A percentile compares a stretch with the other conserved stretches of the same genome.
Conservation (phyloP, 2,329 filamentous ascomycete species). For the Anthostomella pinea region DNA sequence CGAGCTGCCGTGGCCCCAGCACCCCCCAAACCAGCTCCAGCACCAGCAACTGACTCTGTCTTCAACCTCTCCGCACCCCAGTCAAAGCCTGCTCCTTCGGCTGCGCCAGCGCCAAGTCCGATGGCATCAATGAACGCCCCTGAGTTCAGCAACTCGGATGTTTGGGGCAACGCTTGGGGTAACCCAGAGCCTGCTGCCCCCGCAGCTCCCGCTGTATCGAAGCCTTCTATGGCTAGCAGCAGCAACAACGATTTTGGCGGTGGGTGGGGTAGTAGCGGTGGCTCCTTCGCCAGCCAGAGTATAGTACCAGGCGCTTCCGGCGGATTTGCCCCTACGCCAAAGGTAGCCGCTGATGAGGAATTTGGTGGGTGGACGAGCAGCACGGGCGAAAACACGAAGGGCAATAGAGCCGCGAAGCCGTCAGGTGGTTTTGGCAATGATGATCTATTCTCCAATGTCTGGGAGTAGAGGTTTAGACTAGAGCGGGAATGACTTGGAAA, state of each 20-base stretch:
- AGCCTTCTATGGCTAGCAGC: constrained; percentile 43
- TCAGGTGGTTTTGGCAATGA: constrained; percentile 65
- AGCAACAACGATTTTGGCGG: constrained; percentile 59
- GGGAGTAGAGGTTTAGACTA: constrained; percentile 56
- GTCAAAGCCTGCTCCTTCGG: constrained; percentile 43
- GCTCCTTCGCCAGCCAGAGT: constrained; percentile 55
- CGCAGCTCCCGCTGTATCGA: constrained; percentile 38
- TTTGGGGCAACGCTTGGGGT: constrained; percentile 90
- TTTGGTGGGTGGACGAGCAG: constrained; percentile 93
- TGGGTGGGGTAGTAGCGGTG: constrained; percentile 47
- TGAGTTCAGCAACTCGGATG: constrained; percentile 57
- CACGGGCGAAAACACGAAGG: constrained; percentile 43
- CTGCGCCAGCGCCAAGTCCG: constrained; percentile 36
- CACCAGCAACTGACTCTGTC: constrained; percentile 57
- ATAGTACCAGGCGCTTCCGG: constrained; percentile 62
- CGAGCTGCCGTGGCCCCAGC: constrained; percentile 47
- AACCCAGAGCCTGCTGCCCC: constrained; percentile 54
- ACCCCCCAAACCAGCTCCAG: constrained; percentile 39
- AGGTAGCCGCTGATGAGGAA: constrained; percentile 85
- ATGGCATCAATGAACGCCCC: constrained; percentile 38
- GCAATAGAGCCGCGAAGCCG: constrained; percentile 49
- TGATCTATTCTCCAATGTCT: constrained; percentile 94
- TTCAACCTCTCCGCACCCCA: constrained; percentile 73
- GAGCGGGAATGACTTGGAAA: background rate
- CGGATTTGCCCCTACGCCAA: constrained; percentile 62